phyloP scores from a whole-genome alignment of 2,329 filamentous ascomycete species.

The Seiridium cupressi region DNA sequence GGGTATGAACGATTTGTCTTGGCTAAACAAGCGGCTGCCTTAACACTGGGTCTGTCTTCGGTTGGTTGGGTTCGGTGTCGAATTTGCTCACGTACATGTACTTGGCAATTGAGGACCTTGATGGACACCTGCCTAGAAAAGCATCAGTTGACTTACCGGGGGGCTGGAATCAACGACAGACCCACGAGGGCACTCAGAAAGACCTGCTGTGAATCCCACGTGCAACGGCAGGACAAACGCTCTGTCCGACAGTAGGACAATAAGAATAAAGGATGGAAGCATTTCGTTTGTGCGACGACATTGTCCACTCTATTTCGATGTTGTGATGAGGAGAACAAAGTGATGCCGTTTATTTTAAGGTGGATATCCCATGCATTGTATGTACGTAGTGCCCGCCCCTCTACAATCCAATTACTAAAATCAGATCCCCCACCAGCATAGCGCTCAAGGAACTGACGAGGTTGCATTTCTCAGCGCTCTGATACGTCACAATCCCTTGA shows the following conservation, averaged over 20 bases:
- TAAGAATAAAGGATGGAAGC: neutral
- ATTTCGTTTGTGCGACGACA: neutral
- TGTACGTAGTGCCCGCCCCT: neutral
- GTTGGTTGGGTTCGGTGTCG: no score
- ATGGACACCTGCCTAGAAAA: neutral
- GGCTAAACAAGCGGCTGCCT: no score
- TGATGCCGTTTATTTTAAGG: neutral
- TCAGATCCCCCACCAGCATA: neutral
- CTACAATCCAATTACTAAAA: neutral
- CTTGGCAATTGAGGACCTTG: conserved; percentile 7
- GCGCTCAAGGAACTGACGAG: neutral
- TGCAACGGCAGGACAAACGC: neutral
- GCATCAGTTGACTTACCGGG: neutral
- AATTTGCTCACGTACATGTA: neutral
- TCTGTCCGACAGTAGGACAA: neutral
- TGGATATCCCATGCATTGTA: neutral
- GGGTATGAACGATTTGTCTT: neutral
- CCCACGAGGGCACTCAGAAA: no score
- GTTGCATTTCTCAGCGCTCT: neutral
- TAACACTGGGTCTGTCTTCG: no score
- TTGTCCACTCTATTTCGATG: neutral
- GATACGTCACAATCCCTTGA: conserved; percentile 1
- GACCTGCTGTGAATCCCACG: neutral
- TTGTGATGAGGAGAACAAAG: neutral
- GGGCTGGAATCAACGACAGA: no score